A percentile compares a stretch with the other conserved stretches of the same genome.
These are phyloP conservation scores for Candida nonsorbophila DNA, from an alignment of 805 yeast species.

Conservation along the genomic window DNA sequence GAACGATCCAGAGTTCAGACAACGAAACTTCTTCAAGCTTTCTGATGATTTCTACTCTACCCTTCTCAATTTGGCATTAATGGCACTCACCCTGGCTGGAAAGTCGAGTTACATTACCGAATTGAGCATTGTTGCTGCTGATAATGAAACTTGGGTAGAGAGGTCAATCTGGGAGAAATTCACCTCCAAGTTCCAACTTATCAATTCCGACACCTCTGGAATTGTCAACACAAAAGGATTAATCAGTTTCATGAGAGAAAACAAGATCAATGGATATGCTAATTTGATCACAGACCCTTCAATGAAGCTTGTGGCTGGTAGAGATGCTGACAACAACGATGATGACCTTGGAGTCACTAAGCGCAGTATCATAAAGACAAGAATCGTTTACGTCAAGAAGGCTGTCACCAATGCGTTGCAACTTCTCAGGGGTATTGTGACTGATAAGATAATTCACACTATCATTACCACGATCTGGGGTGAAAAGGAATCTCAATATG, in stretches of 20 bases:
- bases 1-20: slow-evolving; percentile 11
- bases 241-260: slow-evolving; percentile 5
- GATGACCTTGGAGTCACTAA: slow-evolving; percentile 1
- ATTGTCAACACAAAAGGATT: not conserved
- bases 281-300: slow-evolving; percentile 26
- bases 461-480: slow-evolving; percentile 4
- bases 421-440: slow-evolving; percentile 14
- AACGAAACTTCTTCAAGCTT: slow-evolving; percentile 6
- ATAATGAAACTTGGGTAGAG: slow-evolving; percentile 55
- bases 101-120: slow-evolving; percentile 62
- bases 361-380: slow-evolving; percentile 14
- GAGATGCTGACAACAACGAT: slow-evolving; percentile 1
- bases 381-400: slow-evolving; percentile 14
- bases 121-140: slow-evolving; percentile 41
- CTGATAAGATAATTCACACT: slow-evolving; percentile 7
- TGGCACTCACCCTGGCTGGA: slow-evolving; percentile 65
- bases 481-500: slow-evolving; percentile 1
- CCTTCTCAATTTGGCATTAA: slow-evolving; percentile 51
- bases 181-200: slow-evolving; percentile 5
- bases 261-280: slow-evolving; percentile 15
- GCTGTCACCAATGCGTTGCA: slow-evolving; percentile 15
- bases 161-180: slow-evolving; percentile 17
- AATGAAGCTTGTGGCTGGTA: slow-evolving; percentile 15
- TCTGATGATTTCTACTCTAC: slow-evolving; percentile 49
- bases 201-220: not conserved